Evolutionary conservation across 192 early-diverging fungal genomes (phyloP).

Genomic region (Podila clonocystis): DNA sequence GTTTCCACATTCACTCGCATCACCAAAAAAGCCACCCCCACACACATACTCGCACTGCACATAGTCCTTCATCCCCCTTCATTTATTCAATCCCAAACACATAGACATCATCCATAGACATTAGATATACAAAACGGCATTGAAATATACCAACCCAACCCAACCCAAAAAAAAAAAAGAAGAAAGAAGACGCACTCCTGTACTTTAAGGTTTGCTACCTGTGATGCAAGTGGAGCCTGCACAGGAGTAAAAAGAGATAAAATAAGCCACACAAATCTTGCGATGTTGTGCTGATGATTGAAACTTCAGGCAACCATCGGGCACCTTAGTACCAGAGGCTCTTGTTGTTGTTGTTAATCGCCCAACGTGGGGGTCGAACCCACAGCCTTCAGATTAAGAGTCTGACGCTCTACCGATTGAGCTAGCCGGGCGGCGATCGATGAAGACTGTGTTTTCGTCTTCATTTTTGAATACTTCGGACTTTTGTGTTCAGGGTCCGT

Average conservation of each 20-base stretch:
- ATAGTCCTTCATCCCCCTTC: not conserved
- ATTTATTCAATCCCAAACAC: not conserved
- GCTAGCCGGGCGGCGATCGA: constrained; percentile 60
- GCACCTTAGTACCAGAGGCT: no score
- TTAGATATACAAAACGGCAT: not conserved
- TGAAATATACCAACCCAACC: no score
- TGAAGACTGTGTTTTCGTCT: no score
- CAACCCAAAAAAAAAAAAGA: not conserved
- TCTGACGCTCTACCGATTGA: constrained; percentile 88
- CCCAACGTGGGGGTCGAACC: constrained; percentile 88
- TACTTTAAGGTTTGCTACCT: not conserved
- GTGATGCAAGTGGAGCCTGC: not conserved
- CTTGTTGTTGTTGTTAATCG: constrained; percentile 4
- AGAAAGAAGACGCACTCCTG: not conserved
- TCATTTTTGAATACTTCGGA: no score
- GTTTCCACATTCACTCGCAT: no score
- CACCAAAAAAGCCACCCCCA: no score
- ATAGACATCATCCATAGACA: not conserved
- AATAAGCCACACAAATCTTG: not conserved
- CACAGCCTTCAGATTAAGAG: constrained; percentile 91
- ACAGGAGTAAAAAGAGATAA: no score
- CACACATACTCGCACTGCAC: no score
- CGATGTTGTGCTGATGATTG: not conserved
- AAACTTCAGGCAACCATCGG: no score
- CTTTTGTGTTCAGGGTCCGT: no score